Evolutionary conservation across 1,284 basidiomycete species (phyloP), one percentile per base, ranked within the genome.

Genomic region (Sutorius eximius): DNA sequence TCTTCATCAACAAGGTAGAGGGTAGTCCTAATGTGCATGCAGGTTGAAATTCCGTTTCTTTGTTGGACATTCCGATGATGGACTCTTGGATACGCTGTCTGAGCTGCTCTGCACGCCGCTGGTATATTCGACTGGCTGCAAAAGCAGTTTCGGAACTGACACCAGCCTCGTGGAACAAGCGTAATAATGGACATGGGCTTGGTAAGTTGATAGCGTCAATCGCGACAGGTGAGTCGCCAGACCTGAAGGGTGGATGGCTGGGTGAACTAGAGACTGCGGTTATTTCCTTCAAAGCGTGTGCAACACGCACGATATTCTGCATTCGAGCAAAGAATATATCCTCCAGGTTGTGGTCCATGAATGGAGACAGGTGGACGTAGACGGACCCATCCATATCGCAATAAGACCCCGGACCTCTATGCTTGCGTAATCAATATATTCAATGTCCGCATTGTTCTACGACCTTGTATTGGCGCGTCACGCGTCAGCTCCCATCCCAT

Each of bases 381-480:
- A n/a, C n/a, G n/a, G n/a, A n/a, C n/a, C n/a, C n/a, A n/a, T n/a
- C n/a, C n/a, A n/a, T n/a, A n/a, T n/a, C n/a, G n/a, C n/a, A n/a
- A n/a, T n/a, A n/a, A n/a, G n/a, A n/a, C n/a, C n/a, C n/a, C n/a
- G 22, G 20, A 15, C 13, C 27, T 16, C 32, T 22, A 18, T 53
- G 41, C 7, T 55, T 55, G 47, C 45, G 16, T 32, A 3, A 36
- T 24, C 24, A 1, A 5, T 18, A 10, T 12, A 44, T 60, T 60
- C 49, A 52, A 59, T 45, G 59, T 59, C 59, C 59, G 59, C 59
- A 60, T 60, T 60, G 59, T 24, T 24, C 22, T 24, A 24, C 22
- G 22, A 24, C 22, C 22, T 24, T 24, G 22, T 24, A 24, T 24
- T 5, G 22, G 22, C 3, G 22, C 22, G 22, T 24, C 5, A 24